Evolutionary conservation across 495 filamentous ascomycete species (phyloP), one percentile per base, ranked within the genome.

Genomic region (Hapsidospora chrysogenum): DNA sequence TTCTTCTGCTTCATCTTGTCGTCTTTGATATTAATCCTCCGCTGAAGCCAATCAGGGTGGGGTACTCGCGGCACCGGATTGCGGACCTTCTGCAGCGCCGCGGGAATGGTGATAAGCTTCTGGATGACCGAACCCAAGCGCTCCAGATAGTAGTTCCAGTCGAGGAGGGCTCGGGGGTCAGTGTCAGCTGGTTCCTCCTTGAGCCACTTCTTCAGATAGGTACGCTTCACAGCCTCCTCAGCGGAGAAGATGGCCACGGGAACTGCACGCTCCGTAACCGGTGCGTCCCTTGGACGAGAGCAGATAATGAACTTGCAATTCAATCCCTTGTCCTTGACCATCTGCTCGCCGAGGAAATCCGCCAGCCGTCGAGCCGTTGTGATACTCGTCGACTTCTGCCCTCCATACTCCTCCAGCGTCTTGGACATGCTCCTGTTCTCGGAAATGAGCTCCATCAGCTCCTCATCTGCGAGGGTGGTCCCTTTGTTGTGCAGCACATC

Each of bases 221-320:
- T 75, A 17, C 84, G 73, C 52, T 93, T 96, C 37, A 87, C 75
- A 19, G 71, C 72, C 33, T 79, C 71, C 35, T 95, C 85, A 0
- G 89, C 86, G 1, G 89, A 93, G 55, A 99, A 99, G 41, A 99
- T 99, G 13, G 89, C 82, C 4, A 95, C 85, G 4, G 89, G 89
- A 42, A 96, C 76, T 7, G 89, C 89, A 45, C 89, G 66, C 45
- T 96, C 89, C 0, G 89, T 96, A 41, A 99, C 86, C 15, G 89
- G 86, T 0, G 89, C 85, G 49, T 77, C 78, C 47, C 74, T 80
- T 16, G 89, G 89, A 42, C 67, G 75, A 6, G 84, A 69, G 27
- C 85, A 92, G 43, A 99, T 95, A 55, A 99, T 92, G 54, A 92
- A 99, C 54, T 96, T 96, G 75, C 89, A 99, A 56, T 96, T 96